Percentiles rank a stretch among this genome's conserved stretches.
Conservation (phyloP, 169 alveolate species). For the Babesia microti region DNA sequence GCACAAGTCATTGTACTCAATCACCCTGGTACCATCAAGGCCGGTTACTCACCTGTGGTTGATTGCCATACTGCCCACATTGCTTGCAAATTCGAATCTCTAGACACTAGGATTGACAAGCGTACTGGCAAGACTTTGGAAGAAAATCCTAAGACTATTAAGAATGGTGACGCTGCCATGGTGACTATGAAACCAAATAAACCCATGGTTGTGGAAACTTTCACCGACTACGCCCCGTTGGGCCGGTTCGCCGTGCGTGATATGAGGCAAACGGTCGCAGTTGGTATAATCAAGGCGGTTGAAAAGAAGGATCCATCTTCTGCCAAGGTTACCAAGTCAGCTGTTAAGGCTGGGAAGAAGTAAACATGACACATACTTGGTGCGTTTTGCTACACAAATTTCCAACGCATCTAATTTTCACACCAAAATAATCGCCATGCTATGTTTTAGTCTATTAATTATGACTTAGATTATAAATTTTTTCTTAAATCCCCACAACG, state of each 20-base stretch:
- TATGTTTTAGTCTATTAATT: too few relatives aligned
- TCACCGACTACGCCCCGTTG: constrained; percentile 92
- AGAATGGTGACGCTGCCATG: constrained; percentile 93
- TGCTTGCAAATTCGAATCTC: constrained; percentile 90
- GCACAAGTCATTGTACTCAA: constrained; percentile 92
- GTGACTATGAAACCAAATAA: constrained; percentile 87
- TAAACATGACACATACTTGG: too few relatives aligned
- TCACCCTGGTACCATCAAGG: constrained; percentile 95
- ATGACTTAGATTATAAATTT: too few relatives aligned
- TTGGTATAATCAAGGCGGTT: constrained; percentile 92
- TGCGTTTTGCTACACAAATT: too few relatives aligned
- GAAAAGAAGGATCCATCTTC: constrained; percentile 86
- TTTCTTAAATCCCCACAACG: too few relatives aligned
- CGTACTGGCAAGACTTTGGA: constrained; percentile 91
- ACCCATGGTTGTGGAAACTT: constrained; percentile 92
- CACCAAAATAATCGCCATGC: too few relatives aligned
- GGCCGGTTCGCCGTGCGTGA: constrained; percentile 98
- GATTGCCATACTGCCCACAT: constrained; percentile 97
- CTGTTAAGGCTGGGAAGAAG: constrained; percentile 49
- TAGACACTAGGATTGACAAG: constrained; percentile 87
- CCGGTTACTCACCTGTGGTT: constrained; percentile 94
- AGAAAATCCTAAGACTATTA: constrained; percentile 88
- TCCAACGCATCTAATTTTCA: too few relatives aligned
- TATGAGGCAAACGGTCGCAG: constrained; percentile 97
- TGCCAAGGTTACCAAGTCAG: constrained; percentile 67